Conservation (phyloP, 345 rosid species). For the Eucalyptus pumila region DNA sequence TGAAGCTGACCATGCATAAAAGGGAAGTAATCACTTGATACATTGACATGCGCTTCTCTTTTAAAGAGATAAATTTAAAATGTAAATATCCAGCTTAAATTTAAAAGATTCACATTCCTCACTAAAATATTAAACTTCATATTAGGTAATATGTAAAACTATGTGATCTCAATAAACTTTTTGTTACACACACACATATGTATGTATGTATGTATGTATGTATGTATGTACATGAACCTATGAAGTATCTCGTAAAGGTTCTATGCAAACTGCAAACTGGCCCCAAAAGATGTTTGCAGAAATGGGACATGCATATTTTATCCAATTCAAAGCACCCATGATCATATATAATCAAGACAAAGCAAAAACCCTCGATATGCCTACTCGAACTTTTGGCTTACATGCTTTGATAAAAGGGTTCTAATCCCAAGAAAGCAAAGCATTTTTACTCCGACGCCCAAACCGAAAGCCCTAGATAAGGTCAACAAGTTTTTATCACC, state of each 20-base stretch:
- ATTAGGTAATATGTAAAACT: neutral
- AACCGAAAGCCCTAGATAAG: neutral
- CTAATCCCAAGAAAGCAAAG: neutral
- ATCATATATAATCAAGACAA: neutral
- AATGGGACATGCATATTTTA: neutral
- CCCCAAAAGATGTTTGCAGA: neutral
- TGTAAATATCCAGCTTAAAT: neutral
- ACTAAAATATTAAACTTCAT: neutral
- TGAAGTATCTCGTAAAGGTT: neutral
- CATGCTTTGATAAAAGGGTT: neutral
- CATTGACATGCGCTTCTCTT: neutral
- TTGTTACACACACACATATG: neutral
- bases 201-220: neutral
- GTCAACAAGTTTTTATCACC: neutral
- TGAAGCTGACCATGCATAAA: neutral
- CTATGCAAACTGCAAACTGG: neutral
- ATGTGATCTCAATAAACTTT: neutral
- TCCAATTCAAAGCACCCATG: neutral
- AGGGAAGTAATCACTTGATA: neutral
- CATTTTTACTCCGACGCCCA: neutral
- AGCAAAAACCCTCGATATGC: neutral
- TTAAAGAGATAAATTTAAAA: neutral
- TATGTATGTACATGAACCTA: neutral
- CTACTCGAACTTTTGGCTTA: neutral
- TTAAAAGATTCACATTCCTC: neutral